Conservation (phyloP, 2,329 filamentous ascomycete species). For the Arthrinium puccinioides region DNA sequence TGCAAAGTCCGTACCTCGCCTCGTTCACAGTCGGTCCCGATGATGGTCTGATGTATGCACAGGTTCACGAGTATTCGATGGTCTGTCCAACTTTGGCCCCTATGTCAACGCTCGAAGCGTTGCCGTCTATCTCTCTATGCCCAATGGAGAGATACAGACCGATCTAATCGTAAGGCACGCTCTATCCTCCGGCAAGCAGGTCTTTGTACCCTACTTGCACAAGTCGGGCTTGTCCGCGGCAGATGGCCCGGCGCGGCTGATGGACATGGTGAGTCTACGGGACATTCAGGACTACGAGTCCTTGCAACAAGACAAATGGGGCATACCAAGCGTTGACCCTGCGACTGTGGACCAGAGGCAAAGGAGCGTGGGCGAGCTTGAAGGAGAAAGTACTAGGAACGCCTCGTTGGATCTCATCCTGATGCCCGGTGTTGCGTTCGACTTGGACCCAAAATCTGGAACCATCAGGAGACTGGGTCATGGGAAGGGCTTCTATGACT, state of each 20-base stretch:
- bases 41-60: constrained; percentile 5
- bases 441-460: constrained; percentile 44
- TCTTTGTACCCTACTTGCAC: constrained; percentile 89
- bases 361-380: constrained; percentile 65
- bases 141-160: constrained; percentile 77
- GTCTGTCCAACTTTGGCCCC: constrained; percentile 60
- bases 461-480: constrained; percentile 75
- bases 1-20: constrained; percentile 58
- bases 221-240: constrained; percentile 39
- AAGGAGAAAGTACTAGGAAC: constrained; percentile 30
- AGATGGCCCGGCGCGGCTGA: constrained; percentile 57
- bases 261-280: constrained; percentile 88
- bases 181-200: constrained; percentile 67
- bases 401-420: constrained; percentile 74
- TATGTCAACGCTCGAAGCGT: constrained; percentile 70
- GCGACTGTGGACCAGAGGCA: constrained; percentile 58
- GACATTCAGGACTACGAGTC: constrained; percentile 71
- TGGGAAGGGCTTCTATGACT: constrained; percentile 95
- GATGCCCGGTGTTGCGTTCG: constrained; percentile 90
- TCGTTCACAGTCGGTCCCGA: neutral
- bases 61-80: constrained; percentile 61
- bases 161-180: constrained; percentile 76
- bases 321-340: constrained; percentile 77
- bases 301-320: constrained; percentile 77
- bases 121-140: constrained; percentile 92